Base-by-base conservation (phyloP, 805 yeast genomes). In the Ogataea trehalophila region DNA sequence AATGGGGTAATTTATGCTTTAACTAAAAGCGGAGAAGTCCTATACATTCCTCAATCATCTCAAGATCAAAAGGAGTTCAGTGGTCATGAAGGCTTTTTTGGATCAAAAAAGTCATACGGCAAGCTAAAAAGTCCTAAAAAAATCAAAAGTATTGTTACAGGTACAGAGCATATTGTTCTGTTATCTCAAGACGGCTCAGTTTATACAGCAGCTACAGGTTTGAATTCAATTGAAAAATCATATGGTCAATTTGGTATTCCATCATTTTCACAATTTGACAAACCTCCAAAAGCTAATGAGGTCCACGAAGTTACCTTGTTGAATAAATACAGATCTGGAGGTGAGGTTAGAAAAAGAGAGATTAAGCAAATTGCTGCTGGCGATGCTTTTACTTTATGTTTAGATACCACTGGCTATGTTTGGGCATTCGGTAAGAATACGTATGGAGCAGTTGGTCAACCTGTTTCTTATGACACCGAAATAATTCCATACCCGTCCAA, bases 171-270 rank as follows among this genome's bases (percentile, higher is more conserved):
- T 66, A 57, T 91, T 9, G 73, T 87, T n/a, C 60, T 85, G 4
- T 61, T 86, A 36, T 74, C 88, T 0, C 68, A 73, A 37, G 59
- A 72, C 11, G 90, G 91, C 1, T 72, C 79, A 33, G 81, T 87
- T 0, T 84, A 74, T 53, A 71, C 87, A 1, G 71, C 80, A 11
- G 76, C 87, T 15, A 81, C 95, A 0, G 85, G 85, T 1, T 51
- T 65, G 2, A 54, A 59, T 4, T 62, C 69, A n/a, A 66, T 71
- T 5, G 74, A 74, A 41, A 68, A 76, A 22, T 70, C 74, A 23
- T 62, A 60, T 55, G 98, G 98, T 4, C 97, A 94, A 67, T 87
- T 77, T 66, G 98, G 97, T 17, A 64, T 88, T 15, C 94, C 96
- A 1, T 66, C 70, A 14, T 78, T 72, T 53, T 80, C 96, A 1